These are phyloP conservation scores for Rubus parviflorus DNA, from an alignment of 306 rosid genomes.

Conservation along the genomic window DNA sequence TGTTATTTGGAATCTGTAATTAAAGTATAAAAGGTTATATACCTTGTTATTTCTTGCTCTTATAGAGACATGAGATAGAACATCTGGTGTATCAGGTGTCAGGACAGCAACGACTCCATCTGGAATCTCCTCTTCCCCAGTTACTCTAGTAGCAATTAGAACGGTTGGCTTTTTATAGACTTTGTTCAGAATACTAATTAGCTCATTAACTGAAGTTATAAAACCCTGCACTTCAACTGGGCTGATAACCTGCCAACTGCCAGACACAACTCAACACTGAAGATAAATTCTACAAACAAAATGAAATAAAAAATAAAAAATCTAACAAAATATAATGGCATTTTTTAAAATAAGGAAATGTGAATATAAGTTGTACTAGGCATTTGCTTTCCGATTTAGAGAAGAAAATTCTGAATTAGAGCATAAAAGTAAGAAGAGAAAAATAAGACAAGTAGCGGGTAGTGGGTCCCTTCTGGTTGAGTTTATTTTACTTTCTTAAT, in stretches of 20 bases:
- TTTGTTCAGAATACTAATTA: slow-evolving; percentile 26
- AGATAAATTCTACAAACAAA: not conserved
- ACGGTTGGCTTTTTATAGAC: slow-evolving; percentile 29
- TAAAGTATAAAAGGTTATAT: not conserved
- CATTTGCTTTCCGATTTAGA: too few species aligned
- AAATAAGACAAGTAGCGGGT: too few species aligned
- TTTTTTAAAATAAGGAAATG: not conserved
- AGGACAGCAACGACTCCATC: slow-evolving; percentile 41
- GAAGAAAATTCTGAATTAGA: too few species aligned
- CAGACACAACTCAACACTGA: not conserved
- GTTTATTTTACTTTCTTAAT: too few species aligned
- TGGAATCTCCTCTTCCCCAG: slow-evolving; percentile 40
- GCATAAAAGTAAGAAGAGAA: too few species aligned
- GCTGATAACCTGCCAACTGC: slow-evolving; percentile 45
- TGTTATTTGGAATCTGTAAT: not conserved
- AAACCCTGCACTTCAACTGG: slow-evolving; percentile 37
- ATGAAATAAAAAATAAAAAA: not conserved
- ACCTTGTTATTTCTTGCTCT: slow-evolving; percentile 44
- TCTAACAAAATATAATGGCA: not conserved
- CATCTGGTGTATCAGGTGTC: slow-evolving; percentile 40
- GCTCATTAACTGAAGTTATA: slow-evolving; percentile 28
- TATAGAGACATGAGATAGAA: slow-evolving; percentile 38
- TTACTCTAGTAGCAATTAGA: slow-evolving; percentile 29
- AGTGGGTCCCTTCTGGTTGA: too few species aligned
- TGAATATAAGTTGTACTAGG: not conserved